Base-by-base conservation (phyloP, 1,284 basidiomycete genomes). In the Xerocomus tenax region DNA sequence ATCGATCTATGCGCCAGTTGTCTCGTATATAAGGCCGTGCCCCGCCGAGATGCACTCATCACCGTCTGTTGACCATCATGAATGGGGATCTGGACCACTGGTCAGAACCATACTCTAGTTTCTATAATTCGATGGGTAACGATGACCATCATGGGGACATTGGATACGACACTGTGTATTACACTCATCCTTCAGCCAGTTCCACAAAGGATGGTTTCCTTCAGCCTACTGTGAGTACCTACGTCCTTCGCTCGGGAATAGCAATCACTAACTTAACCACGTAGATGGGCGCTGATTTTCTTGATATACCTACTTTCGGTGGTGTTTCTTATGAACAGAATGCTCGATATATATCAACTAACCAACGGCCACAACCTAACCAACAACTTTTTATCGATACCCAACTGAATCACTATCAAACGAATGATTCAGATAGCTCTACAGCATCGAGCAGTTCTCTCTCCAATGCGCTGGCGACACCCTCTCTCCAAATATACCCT, bases 321-420 rank as follows among this genome's bases (percentile, higher is more conserved):
- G 34, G 41, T 2, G 5, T 10, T 7, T 28, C 47, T 19, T 50
- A 46, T 47, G 8, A 4, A 18, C 48, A 36, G 9, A 26, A 21
- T 12, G 0, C 21, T 7, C 8, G n/a, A 4, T 50, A 34, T 12
- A 5, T 44, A 13, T 6, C 49, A 25, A 38, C 15, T 23, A 34
- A 28, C 25, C 57, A 52, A 36, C 53, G 50, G 4, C 56, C 44
- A 3, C 58, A 45, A 30, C 12, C 7, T 21, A 47, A 28, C 23
- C 53, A 44, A 15, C 58, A 15, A 19, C 62, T 66, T 29, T 23
- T 52, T 9, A 58, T 62, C 1, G 1, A 63, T 28, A 62, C 61
- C 2, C 51, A 53, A 32, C 26, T 62, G 39, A 30, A 23, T 28
- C 12, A 30, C 25, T 39, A 4, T 36, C 50, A 25, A 21, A 19